Evolutionary conservation across 495 filamentous ascomycete species (phyloP), one percentile per base, ranked within the genome.

Genomic region (Penicillium paradoxum): DNA sequence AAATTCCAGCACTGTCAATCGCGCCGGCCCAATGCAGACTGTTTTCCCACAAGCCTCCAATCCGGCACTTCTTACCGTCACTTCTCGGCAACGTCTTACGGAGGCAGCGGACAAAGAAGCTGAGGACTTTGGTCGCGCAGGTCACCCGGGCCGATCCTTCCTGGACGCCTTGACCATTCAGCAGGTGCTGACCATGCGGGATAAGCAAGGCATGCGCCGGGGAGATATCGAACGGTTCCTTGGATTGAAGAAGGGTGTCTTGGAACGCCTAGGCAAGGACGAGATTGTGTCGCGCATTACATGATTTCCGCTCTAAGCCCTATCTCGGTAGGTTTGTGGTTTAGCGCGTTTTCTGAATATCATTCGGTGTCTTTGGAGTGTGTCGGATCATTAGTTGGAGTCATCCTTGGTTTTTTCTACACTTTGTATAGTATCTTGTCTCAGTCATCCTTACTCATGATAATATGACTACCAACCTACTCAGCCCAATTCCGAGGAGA

Each of bases 151-250:
- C 1, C 69, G 83, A 54, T 62, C 73, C 49, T 87, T 83, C 63
- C 49, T 87, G 52, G 86, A 88, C 77, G 79, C 79, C 1, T 61
- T 73, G 44, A 82, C 78, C 21, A 73, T 89, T 32, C 62, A 79
- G 59, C 77, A 84, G 73, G 77, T 79, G n/a, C 49, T 89, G 60
- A 63, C 69, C 37, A 67, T 87, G 76, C 71, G 82, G 59, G 81
- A 85, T 67, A 67, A 75, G 51, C 73, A 76, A 68, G 72, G 77
- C 1, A 58, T 81, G 57, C 47, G 49, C 18, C 65, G 49, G 32
- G 67, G 38, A 40, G 76, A 84, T 60, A 86, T 88, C 68, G 86
- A 89, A 71, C 67, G 65, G 63, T 56, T 57, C 37, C 60, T 89
- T 60, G 73, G 79, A 45, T 68, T 89, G 63, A 78, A 71, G 70